Base-by-base conservation (phyloP, 2,329 filamentous ascomycete genomes). In the Exophiala dermatitidis region DNA sequence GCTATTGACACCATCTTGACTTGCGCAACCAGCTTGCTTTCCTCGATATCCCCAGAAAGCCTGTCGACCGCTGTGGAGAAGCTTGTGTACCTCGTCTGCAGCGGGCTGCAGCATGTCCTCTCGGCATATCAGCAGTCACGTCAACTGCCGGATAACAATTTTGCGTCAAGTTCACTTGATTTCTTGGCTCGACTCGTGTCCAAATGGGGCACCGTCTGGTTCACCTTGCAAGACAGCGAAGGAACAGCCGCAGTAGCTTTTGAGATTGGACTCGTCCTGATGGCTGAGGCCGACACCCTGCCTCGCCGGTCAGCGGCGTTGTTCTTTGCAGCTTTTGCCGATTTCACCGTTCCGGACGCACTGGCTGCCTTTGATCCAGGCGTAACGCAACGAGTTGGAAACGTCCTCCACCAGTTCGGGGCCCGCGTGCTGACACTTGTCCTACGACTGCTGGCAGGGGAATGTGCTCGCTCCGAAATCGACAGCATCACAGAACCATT, bases 261-360 rank as follows among this genome's bases (percentile, higher is more conserved):
- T 8, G 67, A 71, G 28, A 71, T 74, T 53, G 70, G 68, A 3
- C 65, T 73, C n/a, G 57, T 68, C 19, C 65, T 69, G 10, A 62
- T 74, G 36, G 68, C 68, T 41, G 66, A 71, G 6, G 65, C 69
- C 0, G 72, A 75, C 36, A 71, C 72, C 6, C 65, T 75, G 9
- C 71, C 72, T n/a, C 69, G 74, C n/a, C 72, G 72, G 12, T 71
- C 72, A 30, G 69, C 71, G 3, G 69, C 72, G 33, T 63, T 67
- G 33, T 75, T 74, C 58, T 74, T 73, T 68, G 62, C 69, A 59
- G 72, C 41, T 48, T 72, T 54, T 66, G 67, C 49, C 61, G 74
- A 52, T 64, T 66, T 46, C 36, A 62, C 44, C 46, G 60, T 42
- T 38, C 60, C 52, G 8, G 48, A 42, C 30, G 31, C 30, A 36